Conservation (phyloP, 257 asterid genomes). For the Vinca minor region DNA sequence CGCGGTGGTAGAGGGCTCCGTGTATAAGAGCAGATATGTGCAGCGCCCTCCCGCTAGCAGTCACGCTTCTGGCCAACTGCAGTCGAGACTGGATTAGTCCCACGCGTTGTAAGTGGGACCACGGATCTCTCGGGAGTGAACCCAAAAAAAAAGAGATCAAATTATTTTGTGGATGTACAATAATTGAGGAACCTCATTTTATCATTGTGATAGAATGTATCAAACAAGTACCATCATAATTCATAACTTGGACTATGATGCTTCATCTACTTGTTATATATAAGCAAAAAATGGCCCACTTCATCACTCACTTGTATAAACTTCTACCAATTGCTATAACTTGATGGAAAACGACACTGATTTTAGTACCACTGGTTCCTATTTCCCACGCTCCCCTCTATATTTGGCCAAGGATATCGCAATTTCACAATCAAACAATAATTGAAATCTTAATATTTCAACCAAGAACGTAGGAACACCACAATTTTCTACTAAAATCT, state of each 20-base stretch:
- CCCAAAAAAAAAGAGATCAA: too few relatives aligned
- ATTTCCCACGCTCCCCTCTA: not conserved
- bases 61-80: too few relatives aligned
- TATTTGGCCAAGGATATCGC: conserved; percentile 20
- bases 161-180: conserved; percentile 27
- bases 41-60: too few relatives aligned
- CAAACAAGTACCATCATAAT: conserved; percentile 30
- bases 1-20: too few relatives aligned
- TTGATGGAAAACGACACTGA: conserved; percentile 35
- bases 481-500: conserved; percentile 10
- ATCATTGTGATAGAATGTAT: conserved; percentile 32
- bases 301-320: conserved; percentile 12
- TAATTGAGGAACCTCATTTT: conserved; percentile 28
- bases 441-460: not conserved
- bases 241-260: conserved; percentile 31
- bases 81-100: too few relatives aligned
- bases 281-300: conserved; percentile 39
- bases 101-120: too few relatives aligned
- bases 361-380: conserved; percentile 13
- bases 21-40: too few relatives aligned
- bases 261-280: conserved; percentile 5
- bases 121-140: too few relatives aligned
- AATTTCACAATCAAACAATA: not conserved
- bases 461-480: conserved; percentile 28
- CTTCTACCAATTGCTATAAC: conserved; percentile 14